Base-by-base conservation (phyloP, 768 basidiomycete genomes). In the Pulveroboletus ravenelii region DNA sequence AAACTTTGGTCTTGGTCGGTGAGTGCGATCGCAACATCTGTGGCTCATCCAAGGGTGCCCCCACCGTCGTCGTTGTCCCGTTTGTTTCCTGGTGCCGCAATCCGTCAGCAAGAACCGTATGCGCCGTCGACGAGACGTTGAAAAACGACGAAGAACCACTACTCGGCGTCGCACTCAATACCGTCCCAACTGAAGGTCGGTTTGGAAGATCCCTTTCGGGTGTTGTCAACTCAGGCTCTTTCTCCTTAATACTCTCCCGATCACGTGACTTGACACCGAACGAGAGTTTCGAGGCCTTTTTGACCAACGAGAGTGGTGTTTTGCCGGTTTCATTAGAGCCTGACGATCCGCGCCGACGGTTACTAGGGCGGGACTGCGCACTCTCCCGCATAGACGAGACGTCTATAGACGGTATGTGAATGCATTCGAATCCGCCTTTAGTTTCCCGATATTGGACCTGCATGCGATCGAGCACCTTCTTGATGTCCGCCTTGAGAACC, bases 341-440 rank as follows among this genome's bases (percentile, higher is more conserved):
- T 20, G 69, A 62, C 2, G 82, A 80, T 5, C 73, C 64, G 34
- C 74, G 72, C 37, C 76, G 73, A 52, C 67, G 74, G 20, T 69
- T 62, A 34, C 64, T 67, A 40, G 60, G 62, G 10, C 63, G 63
- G 2, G 64, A 55, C 13, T 62, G 61, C 66, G 73, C 49, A 70
- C 59, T 56, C 55, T 63, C 66, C 10, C 81, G 78, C 12, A 95
- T 76, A 13, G 90, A 87, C 4, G 87, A 77, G 10, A 97, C 70
- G 63, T 96, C 93, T 67, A 98, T 97, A 27, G 91, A 93, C 0
- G 95, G 95, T 29, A 89, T 70, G 66, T 99, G 93, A 20, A 95
- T 89, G 71, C 96, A 99, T 67, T 99, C 95, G 66, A 92, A 98
- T 3, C 95, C 96, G 50, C 82, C 76, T 70, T 85, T 89, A 58